These are phyloP conservation scores for Tolypocladium ophioglossoides DNA, from an alignment of 2,329 filamentous ascomycete species.

Conservation along the genomic window DNA sequence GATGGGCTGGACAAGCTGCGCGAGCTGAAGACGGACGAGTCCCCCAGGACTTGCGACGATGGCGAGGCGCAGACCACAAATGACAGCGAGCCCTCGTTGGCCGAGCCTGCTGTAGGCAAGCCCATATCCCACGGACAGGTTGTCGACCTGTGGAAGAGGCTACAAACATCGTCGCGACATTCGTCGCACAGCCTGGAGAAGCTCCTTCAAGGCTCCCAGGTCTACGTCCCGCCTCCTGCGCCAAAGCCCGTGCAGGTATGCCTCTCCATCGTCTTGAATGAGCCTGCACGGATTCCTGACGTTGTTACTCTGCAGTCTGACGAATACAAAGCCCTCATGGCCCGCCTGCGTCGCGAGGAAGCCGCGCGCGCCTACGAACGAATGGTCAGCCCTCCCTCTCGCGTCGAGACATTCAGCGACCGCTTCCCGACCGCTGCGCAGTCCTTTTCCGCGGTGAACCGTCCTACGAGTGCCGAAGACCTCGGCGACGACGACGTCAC, in stretches of 20 bases:
- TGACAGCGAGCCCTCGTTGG: slow-evolving; percentile 37
- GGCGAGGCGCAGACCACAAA: slow-evolving; percentile 1
- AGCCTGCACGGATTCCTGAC: slow-evolving; percentile 4
- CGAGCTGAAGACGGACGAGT: slow-evolving; percentile 1
- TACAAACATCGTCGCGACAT: slow-evolving; percentile 25
- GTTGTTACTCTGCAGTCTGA: slow-evolving; percentile 40
- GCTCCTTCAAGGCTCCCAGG: slow-evolving; percentile 58
- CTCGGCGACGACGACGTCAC: slow-evolving; percentile 53
- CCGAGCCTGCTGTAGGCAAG: slow-evolving; percentile 43
- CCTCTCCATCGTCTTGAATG: slow-evolving; percentile 4
- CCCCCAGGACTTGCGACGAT: slow-evolving; percentile 9
- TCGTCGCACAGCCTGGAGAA: slow-evolving; percentile 47
- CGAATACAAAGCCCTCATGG: slow-evolving; percentile 84
- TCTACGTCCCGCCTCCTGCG: slow-evolving; percentile 72
- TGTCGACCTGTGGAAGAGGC: slow-evolving; percentile 45
- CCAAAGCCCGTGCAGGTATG: slow-evolving; percentile 68
- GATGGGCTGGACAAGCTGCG: slow-evolving; percentile 40
- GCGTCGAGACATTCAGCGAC: slow-evolving; percentile 47
- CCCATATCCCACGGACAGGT: slow-evolving; percentile 65
- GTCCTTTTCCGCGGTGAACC: slow-evolving; percentile 45
- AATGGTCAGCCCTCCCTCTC: slow-evolving; percentile 55
- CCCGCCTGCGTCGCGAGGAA: slow-evolving; percentile 68
- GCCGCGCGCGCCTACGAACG: slow-evolving; percentile 74
- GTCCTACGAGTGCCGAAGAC: slow-evolving; percentile 32
- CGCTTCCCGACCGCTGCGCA: slow-evolving; percentile 45